Percentiles rank a stretch among this genome's conserved stretches.
These are phyloP conservation scores for Citrus reticulata DNA, from an alignment of 345 rosid species.

Conservation along the genomic window DNA sequence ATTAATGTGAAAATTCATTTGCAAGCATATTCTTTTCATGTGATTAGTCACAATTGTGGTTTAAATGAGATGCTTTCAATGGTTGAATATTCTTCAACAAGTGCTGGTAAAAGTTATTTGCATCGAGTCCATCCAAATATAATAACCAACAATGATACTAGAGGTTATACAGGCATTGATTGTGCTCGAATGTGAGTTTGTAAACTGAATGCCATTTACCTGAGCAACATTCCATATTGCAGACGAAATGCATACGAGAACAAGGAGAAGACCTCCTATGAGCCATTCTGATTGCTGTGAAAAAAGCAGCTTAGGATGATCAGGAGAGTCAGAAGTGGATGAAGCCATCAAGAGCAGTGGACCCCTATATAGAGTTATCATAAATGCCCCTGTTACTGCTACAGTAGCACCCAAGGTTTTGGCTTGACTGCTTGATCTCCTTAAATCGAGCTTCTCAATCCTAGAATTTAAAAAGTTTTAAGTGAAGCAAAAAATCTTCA, in stretches of 20 bases:
- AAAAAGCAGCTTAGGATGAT: constrained; percentile 1
- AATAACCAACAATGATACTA: neutral
- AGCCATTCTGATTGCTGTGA: constrained; percentile 17
- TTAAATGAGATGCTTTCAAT: neutral
- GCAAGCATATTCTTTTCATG: neutral
- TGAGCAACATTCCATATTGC: constrained; percentile 14
- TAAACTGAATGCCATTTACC: constrained; percentile 9
- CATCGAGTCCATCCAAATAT: neutral
- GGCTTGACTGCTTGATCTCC: constrained; percentile 35
- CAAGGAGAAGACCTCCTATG: constrained; percentile 28
- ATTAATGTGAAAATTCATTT: neutral
- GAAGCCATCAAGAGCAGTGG: constrained; percentile 21
- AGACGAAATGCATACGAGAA: neutral
- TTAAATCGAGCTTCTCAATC: constrained; percentile 35
- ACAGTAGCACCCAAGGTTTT: constrained; percentile 35
- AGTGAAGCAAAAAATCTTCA: neutral
- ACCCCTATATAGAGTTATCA: constrained; percentile 37
- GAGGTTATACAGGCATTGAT: too few relatives aligned
- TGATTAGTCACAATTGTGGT: neutral
- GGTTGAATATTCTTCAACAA: neutral
- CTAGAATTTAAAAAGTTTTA: constrained; percentile 11
- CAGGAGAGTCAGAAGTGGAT: neutral
- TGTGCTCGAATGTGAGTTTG: too few relatives aligned
- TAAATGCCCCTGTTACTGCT: constrained; percentile 38
- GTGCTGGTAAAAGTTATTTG: neutral